phyloP scores from a whole-genome alignment of 768 basidiomycete species.

The Phylloporus sp. region DNA sequence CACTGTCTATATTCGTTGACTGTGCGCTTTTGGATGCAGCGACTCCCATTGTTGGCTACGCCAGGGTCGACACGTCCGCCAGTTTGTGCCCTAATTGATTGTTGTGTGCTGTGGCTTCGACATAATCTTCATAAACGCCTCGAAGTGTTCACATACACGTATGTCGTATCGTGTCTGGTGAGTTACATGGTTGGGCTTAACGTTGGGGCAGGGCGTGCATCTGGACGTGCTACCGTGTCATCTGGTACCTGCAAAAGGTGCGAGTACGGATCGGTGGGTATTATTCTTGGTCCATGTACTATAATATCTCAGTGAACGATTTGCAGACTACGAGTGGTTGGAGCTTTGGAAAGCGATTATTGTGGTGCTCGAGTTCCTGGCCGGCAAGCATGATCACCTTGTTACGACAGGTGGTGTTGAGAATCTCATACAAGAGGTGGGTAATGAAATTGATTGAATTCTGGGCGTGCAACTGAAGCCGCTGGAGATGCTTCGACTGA shows the following conservation, averaged over 20 bases:
- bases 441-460: slow-evolving; percentile 8
- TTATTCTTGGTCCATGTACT: background rate
- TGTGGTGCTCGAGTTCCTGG: slow-evolving; percentile 50
- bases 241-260: slow-evolving; percentile 55
- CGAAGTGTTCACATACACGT: slow-evolving; percentile 56
- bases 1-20: background rate
- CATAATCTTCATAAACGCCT: slow-evolving; percentile 64
- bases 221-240: slow-evolving; percentile 46
- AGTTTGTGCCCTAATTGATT: slow-evolving; percentile 60
- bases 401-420: slow-evolving; percentile 49
- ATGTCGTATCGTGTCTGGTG: slow-evolving; percentile 26
- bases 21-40: slow-evolving; percentile 31
- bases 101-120: slow-evolving; percentile 62
- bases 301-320: background rate
- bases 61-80: slow-evolving; percentile 39
- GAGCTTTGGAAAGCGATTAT: slow-evolving; percentile 59
- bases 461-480: background rate
- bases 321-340: slow-evolving; percentile 59
- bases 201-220: slow-evolving; percentile 45
- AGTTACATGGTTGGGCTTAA: background rate
- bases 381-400: slow-evolving; percentile 50
- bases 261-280: slow-evolving; percentile 50
- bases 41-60: slow-evolving; percentile 46
- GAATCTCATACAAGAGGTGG: slow-evolving; percentile 50
- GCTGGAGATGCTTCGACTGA: slow-evolving; percentile 45